A percentile compares a stretch with the other conserved stretches of the same genome.
Evolutionary conservation across 176 grass and related monocot species (phyloP).

Genomic region (Eleusine indica): DNA sequence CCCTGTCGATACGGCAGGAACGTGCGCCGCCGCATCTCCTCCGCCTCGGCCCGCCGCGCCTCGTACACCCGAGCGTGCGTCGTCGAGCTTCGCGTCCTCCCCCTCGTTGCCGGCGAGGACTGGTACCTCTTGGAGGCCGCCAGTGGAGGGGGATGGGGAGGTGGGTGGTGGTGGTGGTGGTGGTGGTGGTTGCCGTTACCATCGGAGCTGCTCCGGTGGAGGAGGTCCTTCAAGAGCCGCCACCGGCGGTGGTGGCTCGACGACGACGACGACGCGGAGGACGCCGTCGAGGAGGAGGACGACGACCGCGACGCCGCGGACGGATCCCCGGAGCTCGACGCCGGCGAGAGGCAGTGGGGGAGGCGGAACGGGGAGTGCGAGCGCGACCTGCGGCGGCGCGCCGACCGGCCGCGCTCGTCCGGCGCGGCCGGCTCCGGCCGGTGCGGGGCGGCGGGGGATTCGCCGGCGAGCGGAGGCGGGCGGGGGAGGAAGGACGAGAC

Average conservation of each 20-base stretch:
- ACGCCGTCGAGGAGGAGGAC: slow-evolving; percentile 48
- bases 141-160: background rate
- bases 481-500: slow-evolving; percentile 41
- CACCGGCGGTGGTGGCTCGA: slow-evolving; percentile 52
- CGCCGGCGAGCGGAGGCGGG: slow-evolving; percentile 16
- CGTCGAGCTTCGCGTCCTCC: slow-evolving; percentile 72
- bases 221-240: slow-evolving; percentile 71
- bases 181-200: slow-evolving; percentile 1
- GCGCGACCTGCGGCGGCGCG: slow-evolving; percentile 56
- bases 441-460: background rate
- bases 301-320: slow-evolving; percentile 36
- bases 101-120: slow-evolving; percentile 63
- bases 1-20: slow-evolving; percentile 96
- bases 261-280: slow-evolving; percentile 48
- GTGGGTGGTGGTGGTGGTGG: background rate
- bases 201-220: slow-evolving; percentile 68
- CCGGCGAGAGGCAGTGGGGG: slow-evolving; percentile 27
- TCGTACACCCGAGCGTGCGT: background rate
- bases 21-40: slow-evolving; percentile 91
- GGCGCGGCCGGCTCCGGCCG: background rate
- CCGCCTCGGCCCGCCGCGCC: slow-evolving; percentile 56
- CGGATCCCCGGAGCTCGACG: background rate
- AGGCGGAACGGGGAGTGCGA: slow-evolving; percentile 67
- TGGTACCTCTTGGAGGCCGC: background rate
- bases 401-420: slow-evolving; percentile 48